Conservation (phyloP, 1,284 basidiomycete genomes). For the Schizopora paradoxa region DNA sequence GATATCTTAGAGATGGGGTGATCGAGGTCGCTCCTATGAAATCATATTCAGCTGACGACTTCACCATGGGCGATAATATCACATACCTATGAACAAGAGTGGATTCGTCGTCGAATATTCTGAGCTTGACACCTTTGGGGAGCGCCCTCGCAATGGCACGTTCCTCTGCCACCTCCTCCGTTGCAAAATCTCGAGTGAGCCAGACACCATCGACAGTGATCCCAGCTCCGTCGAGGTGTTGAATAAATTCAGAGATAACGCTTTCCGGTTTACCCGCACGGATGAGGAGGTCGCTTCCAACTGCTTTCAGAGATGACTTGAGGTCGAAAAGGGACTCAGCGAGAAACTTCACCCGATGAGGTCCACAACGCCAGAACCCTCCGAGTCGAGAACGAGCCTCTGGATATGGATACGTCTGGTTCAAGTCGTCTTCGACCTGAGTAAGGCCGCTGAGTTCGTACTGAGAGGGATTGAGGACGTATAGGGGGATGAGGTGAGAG, state of each 20-base stretch:
- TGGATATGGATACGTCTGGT: conserved; percentile 21
- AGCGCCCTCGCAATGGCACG: conserved; percentile 1
- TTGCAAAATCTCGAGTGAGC: conserved; percentile 31
- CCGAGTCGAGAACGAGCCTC: conserved; percentile 33
- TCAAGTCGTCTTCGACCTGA: conserved; percentile 28
- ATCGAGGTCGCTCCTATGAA: conserved; percentile 28
- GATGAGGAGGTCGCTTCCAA: conserved; percentile 41
- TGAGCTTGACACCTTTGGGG: conserved; percentile 10
- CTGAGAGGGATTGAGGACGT: conserved; percentile 45
- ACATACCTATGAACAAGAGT: conserved; percentile 19
- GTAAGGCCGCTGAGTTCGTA: conserved; percentile 39
- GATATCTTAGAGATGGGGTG: conserved; percentile 31
- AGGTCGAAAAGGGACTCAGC: conserved; percentile 43
- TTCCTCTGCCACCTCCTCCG: conserved; percentile 21
- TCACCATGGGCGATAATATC: background rate
- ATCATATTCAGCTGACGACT: background rate
- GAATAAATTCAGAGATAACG: conserved; percentile 33
- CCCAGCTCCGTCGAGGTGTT: conserved; percentile 29
- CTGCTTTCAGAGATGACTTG: conserved; percentile 30
- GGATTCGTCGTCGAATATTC: conserved; percentile 21
- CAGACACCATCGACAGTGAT: conserved; percentile 38
- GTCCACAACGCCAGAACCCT: conserved; percentile 43
- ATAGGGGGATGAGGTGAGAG: conserved; percentile 45
- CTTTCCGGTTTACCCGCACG: conserved; percentile 41
- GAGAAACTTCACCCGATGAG: conserved; percentile 36